Evolutionary conservation across 2,329 filamentous ascomycete species (phyloP).

Genomic region (Mariannaea sp.): DNA sequence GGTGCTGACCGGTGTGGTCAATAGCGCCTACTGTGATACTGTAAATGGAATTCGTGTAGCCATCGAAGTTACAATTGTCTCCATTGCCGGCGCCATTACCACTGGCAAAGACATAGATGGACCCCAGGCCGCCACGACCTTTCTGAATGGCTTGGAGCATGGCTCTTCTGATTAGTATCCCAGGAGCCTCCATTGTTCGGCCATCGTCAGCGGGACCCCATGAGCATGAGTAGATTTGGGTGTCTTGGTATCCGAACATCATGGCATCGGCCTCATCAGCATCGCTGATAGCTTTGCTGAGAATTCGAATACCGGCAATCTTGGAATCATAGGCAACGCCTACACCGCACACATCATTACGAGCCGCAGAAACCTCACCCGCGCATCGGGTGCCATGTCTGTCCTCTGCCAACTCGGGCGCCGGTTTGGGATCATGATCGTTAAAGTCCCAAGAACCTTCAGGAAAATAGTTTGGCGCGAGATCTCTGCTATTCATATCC

Average conservation of each 20-base stretch:
- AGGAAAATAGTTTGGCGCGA: slow-evolving; percentile 93
- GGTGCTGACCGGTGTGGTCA: slow-evolving; percentile 83
- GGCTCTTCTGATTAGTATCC: slow-evolving; percentile 83
- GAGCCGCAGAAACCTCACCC: slow-evolving; percentile 90
- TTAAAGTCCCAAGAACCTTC: slow-evolving; percentile 97
- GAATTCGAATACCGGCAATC: slow-evolving; percentile 88
- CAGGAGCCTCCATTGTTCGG: slow-evolving; percentile 89
- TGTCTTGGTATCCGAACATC: slow-evolving; percentile 89
- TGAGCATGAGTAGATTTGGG: slow-evolving; percentile 97
- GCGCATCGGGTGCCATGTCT: slow-evolving; percentile 92
- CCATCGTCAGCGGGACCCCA: slow-evolving; percentile 98
- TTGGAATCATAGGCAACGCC: slow-evolving; percentile 92
- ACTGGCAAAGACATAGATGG: slow-evolving; percentile 92
- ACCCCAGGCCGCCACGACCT: slow-evolving; percentile 80
- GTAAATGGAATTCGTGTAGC: slow-evolving; percentile 99
- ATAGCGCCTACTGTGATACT: slow-evolving; percentile 96
- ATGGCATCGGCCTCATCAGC: slow-evolving; percentile 90
- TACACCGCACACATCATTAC: slow-evolving; percentile 92
- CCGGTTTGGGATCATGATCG: slow-evolving; percentile 77
- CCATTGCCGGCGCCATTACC: slow-evolving; percentile 86
- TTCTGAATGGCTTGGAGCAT: slow-evolving; percentile 93
- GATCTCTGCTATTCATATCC: slow-evolving; percentile 92
- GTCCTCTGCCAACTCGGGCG: slow-evolving; percentile 82
- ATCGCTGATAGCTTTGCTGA: slow-evolving; percentile 88
- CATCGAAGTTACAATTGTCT: slow-evolving; percentile 99